phyloP scores from a whole-genome alignment of 2,329 filamentous ascomycete genomes.

The Neofusicoccum laricinum region DNA sequence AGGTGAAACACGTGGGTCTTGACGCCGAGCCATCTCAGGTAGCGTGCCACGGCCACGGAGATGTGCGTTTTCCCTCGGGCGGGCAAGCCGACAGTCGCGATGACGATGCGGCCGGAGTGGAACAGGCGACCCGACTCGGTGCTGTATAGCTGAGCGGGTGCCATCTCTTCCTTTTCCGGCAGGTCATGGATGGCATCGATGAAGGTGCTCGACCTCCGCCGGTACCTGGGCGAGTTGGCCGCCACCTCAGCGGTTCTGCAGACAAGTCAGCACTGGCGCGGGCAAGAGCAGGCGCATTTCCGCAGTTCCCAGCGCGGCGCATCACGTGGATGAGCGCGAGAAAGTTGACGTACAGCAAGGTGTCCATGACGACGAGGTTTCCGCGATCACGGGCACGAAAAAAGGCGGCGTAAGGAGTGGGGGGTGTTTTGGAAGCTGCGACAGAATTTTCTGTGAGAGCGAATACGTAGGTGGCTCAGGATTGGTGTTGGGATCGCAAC shows the following conservation, averaged over 20 bases:
- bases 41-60: slow-evolving; percentile 90
- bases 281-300: not conserved
- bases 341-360: slow-evolving; percentile 54
- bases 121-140: slow-evolving; percentile 97
- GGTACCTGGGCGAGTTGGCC: slow-evolving; percentile 83
- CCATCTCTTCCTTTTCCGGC: slow-evolving; percentile 76
- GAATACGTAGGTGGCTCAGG: not conserved
- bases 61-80: slow-evolving; percentile 98
- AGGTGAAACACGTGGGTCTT: slow-evolving; percentile 98
- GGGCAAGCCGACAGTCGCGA: slow-evolving; percentile 92
- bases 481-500: not conserved
- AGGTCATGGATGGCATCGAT: slow-evolving; percentile 97
- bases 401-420: not conserved
- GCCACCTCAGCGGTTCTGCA: slow-evolving; percentile 84
- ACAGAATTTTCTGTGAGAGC: not conserved
- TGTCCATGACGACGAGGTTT: slow-evolving; percentile 52
- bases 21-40: slow-evolving; percentile 94
- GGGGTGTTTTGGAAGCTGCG: not conserved
- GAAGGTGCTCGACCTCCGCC: slow-evolving; percentile 90
- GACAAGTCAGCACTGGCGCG: not conserved
- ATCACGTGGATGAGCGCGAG: slow-evolving; percentile 9
- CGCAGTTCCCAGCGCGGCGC: not conserved
- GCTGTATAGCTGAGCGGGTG: slow-evolving; percentile 94
- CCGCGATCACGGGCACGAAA: not conserved
- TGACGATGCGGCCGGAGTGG: slow-evolving; percentile 94